Evolutionary conservation across 2,329 filamentous ascomycete species (phyloP).

Genomic region (Claviceps monticola): DNA sequence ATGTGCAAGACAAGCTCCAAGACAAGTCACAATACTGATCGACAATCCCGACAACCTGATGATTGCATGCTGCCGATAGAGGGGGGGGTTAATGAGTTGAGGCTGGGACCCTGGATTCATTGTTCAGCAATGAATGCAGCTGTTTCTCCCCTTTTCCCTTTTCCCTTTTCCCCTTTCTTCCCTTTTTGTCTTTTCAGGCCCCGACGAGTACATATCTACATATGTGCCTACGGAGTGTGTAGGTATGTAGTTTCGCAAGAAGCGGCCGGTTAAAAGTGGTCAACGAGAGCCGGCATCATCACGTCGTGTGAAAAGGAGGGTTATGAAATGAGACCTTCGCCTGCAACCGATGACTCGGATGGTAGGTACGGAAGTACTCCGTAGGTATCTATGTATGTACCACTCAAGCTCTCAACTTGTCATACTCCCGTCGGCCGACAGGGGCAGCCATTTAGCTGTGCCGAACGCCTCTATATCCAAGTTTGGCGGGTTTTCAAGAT

Average conservation of each 20-base stretch:
- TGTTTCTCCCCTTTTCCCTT: not conserved
- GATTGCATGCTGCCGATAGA: not conserved
- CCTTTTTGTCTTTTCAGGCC: not conserved
- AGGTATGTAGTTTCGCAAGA: too few species aligned
- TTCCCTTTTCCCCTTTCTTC: not conserved
- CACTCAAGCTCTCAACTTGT: too few species aligned
- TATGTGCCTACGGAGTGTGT: too few species aligned
- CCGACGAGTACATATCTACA: too few species aligned
- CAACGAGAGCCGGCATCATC: not conserved
- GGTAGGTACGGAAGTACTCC: too few species aligned
- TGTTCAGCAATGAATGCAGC: too few species aligned
- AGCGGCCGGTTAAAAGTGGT: not conserved
- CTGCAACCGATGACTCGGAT: not conserved
- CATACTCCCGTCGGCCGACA: not conserved
- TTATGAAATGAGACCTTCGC: not conserved
- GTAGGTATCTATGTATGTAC: too few species aligned
- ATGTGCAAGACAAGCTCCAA: not conserved
- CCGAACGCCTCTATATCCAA: not conserved
- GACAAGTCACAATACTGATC: not conserved
- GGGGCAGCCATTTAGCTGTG: not conserved
- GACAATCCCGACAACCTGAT: not conserved
- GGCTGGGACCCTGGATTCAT: not conserved
- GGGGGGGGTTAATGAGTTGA: not conserved
- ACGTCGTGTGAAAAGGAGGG: not conserved
- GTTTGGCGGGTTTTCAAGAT: not conserved